These are phyloP conservation scores for Ogataea pignaliae DNA, from an alignment of 805 yeast species.

Conservation along the genomic window DNA sequence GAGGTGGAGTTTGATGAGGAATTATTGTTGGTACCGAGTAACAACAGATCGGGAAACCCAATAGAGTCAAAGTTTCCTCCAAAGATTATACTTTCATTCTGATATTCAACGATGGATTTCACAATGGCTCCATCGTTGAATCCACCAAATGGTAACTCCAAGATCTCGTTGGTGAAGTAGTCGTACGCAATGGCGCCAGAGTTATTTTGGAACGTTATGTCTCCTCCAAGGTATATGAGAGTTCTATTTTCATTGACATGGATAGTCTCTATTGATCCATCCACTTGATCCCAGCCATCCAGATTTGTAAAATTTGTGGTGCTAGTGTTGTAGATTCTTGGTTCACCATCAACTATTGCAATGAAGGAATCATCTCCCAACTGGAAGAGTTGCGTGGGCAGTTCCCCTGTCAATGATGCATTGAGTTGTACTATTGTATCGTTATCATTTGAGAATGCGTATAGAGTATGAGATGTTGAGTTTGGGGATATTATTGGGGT, in stretches of 20 bases:
- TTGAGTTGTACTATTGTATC: conserved; percentile 10
- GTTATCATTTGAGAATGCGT: conserved; percentile 16
- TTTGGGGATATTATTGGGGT: conserved; percentile 1
- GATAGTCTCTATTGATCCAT: conserved; percentile 41
- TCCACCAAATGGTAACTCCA: conserved; percentile 67
- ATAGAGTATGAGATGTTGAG: conserved; percentile 8
- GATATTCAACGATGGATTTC: conserved; percentile 54
- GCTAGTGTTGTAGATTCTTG: conserved; percentile 15
- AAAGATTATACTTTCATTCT: conserved; percentile 55
- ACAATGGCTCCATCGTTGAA: conserved; percentile 58
- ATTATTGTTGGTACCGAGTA: conserved; percentile 26
- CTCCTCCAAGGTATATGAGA: conserved; percentile 77
- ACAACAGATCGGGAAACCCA: conserved; percentile 44
- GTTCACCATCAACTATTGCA: conserved; percentile 23
- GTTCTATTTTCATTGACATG: conserved; percentile 43
- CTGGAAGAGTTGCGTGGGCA: conserved; percentile 11
- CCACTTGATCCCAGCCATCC: conserved; percentile 23
- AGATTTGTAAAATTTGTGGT: conserved; percentile 3
- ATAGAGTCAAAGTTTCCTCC: conserved; percentile 72
- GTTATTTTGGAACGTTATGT: conserved; percentile 46
- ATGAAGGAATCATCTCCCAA: conserved; percentile 15
- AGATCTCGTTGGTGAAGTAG: conserved; percentile 35
- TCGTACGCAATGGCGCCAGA: conserved; percentile 66
- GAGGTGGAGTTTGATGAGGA: conserved; percentile 22
- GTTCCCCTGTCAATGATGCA: conserved; percentile 2